Conservation (phyloP, 306 rosid genomes). For the Pyrus pyrifolia region DNA sequence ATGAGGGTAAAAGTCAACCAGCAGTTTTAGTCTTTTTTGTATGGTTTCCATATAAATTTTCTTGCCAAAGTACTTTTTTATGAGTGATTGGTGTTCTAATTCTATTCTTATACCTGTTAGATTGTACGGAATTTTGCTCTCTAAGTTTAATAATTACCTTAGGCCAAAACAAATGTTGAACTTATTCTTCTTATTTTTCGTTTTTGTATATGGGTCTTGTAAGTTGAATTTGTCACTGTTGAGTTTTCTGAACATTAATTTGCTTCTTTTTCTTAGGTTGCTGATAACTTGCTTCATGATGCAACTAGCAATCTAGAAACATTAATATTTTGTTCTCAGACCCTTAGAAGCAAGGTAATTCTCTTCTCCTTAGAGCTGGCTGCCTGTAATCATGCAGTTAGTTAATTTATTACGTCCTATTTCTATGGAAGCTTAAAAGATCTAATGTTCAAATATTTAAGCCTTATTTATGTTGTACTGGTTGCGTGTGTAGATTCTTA, state of each 20-base stretch:
- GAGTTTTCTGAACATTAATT: conserved; percentile 11
- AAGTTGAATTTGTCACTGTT: neutral
- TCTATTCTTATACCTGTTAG: neutral
- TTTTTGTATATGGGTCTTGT: neutral
- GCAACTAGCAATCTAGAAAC: conserved; percentile 92
- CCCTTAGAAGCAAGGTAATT: conserved; percentile 94
- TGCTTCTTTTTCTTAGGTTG: conserved; percentile 50
- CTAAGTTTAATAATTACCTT: neutral
- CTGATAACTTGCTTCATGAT: conserved; percentile 95
- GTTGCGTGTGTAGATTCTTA: conserved; percentile 23
- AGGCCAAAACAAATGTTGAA: neutral
- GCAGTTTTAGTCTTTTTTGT: neutral
- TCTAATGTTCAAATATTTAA: neutral
- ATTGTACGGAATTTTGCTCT: neutral
- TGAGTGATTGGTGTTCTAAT: neutral
- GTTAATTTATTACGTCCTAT: neutral
- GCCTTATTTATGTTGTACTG: conserved; percentile 4
- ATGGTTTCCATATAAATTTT: neutral
- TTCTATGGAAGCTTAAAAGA: neutral
- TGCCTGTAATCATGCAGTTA: neutral
- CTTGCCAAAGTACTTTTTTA: neutral
- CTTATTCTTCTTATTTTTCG: neutral
- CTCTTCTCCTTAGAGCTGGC: conserved; percentile 3
- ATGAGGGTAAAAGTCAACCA: too few species aligned
- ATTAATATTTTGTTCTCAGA: conserved; percentile 94